Base-by-base conservation (phyloP, 352 stramenopile species). In the Globisporangium acanthophoron region DNA sequence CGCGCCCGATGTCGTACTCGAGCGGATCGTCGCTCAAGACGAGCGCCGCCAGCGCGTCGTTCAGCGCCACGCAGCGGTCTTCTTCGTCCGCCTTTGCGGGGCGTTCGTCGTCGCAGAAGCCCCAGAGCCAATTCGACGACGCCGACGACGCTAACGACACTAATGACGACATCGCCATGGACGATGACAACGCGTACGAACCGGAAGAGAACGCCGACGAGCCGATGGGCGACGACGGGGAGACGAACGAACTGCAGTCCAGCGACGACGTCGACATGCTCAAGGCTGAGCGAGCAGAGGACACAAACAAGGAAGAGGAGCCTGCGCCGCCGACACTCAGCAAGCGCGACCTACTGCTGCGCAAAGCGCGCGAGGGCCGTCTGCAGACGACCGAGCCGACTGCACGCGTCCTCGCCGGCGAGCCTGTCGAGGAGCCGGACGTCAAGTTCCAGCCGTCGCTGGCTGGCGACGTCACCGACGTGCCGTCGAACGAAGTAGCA, bases 401-500 rank as follows among this genome's bases (percentile, higher is more conserved):
- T 21, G 75, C 70, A 0, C 75, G 78, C 54, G 75, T 81, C 0
- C 62, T 90, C 29, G 73, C 83, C 39, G 70, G 65, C 3, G 53
- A 55, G 21, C 64, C 69, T 6, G 48, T 84, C 0, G 66, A 78
- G 18, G 55, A 71, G 15, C 49, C 71, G 24, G 46, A 63, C 6
- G 47, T 57, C 15, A 64, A 64, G 11, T 35, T 29, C 6, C 29
- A 52, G 43, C 44, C 37, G 24, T 27, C 24, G 2, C n/a, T 33
- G 29, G 12, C n/a, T 7, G n/a, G 48, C 27, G 53, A 64, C 3
- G 55, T 80, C 49, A 66, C 58, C 3, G 69, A 86, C 12, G 83
- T 94, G 31, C 85, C 85, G 4, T 94, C 85, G 29, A 94, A 94
- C 64, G 80, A 94, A 82, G 85, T 94, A 1, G 72, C 76, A 5